Evolutionary conservation across 2,329 filamentous ascomycete species (phyloP).

Genomic region (Colletotrichum ledebouriae): DNA sequence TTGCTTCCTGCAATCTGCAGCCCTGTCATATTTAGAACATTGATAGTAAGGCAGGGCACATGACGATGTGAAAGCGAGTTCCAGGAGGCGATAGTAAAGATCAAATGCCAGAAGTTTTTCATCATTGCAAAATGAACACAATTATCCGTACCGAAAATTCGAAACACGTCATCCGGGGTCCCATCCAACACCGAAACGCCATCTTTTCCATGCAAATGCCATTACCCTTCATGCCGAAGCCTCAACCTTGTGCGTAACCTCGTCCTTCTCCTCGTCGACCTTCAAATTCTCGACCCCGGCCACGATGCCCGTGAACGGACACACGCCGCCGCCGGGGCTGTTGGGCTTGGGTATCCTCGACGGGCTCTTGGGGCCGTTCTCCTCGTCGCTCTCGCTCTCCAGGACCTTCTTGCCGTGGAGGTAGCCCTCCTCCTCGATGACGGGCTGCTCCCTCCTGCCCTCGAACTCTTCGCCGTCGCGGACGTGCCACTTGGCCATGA

Average conservation of each 20-base stretch:
- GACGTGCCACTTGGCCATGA: slow-evolving; percentile 87
- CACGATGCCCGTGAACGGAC: slow-evolving; percentile 47
- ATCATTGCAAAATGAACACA: not conserved
- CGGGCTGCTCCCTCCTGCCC: slow-evolving; percentile 57
- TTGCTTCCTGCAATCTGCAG: no score
- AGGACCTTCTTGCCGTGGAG: slow-evolving; percentile 73
- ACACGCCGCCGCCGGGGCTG: slow-evolving; percentile 43
- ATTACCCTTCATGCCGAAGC: not conserved
- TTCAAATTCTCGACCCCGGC: slow-evolving; percentile 27
- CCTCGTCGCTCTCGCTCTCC: slow-evolving; percentile 55
- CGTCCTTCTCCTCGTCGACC: slow-evolving; percentile 19
- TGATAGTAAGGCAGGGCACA: no score
- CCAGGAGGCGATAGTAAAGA: no score
- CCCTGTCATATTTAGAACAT: no score
- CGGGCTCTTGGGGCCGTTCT: slow-evolving; percentile 31
- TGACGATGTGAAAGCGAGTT: no score
- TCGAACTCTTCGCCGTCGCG: slow-evolving; percentile 74
- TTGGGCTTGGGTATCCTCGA: slow-evolving; percentile 41
- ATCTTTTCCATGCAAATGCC: not conserved
- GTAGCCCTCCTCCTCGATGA: slow-evolving; percentile 73
- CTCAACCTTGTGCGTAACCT: slow-evolving; percentile 20
- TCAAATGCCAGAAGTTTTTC: no score
- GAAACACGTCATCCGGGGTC: not conserved
- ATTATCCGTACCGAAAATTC: not conserved
- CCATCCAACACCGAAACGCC: slow-evolving; percentile 18